Conservation (phyloP, 176 grass and related monocot genomes). For the Lolium multiflorum region DNA sequence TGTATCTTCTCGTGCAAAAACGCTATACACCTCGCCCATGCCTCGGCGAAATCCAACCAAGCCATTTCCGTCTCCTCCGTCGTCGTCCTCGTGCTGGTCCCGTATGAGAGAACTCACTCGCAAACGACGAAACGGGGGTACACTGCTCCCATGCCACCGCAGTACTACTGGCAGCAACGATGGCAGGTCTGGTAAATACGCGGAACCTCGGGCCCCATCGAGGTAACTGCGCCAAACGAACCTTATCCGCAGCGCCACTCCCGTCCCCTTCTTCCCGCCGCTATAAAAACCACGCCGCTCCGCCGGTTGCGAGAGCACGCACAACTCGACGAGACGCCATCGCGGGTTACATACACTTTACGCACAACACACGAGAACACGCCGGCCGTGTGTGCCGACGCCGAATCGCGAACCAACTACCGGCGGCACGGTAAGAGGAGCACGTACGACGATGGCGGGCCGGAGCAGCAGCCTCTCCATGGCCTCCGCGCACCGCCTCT, state of each 20-base stretch:
- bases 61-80: background rate
- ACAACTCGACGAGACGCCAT: conserved; percentile 32
- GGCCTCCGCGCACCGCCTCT: conserved; percentile 61
- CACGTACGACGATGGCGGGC: conserved; percentile 30
- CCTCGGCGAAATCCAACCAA: conserved; percentile 11
- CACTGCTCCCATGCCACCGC: background rate
- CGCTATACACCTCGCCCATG: conserved; percentile 4
- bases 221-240: conserved; percentile 23
- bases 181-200: conserved; percentile 37
- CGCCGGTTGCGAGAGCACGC: background rate
- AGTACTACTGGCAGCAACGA: background rate
- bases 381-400: background rate
- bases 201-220: background rate
- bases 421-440: too few relatives aligned
- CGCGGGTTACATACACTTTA: background rate
- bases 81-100: background rate
- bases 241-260: conserved; percentile 70
- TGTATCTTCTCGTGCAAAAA: background rate
- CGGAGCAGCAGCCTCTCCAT: conserved; percentile 57
- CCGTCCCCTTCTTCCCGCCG: background rate
- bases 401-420: background rate
- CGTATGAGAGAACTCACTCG: background rate
- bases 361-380: background rate
- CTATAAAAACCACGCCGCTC: conserved; percentile 55
- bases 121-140: background rate